Evolutionary conservation across 2,329 filamentous ascomycete genomes (phyloP).

Genomic region (Colletotrichum destructivum): DNA sequence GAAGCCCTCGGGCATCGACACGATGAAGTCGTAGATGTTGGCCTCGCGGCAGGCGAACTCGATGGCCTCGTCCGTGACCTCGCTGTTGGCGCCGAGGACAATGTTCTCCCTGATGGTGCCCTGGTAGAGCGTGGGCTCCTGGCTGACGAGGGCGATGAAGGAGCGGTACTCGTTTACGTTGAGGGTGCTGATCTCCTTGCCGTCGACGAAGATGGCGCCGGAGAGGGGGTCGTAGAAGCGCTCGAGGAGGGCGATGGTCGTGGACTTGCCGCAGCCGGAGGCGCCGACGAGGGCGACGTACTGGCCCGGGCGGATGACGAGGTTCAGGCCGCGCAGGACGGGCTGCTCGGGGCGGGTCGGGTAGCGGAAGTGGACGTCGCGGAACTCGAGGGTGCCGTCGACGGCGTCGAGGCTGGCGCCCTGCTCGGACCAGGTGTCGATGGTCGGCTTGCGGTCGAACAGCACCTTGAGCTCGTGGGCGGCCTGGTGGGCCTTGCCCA

Average conservation of each 20-base stretch:
- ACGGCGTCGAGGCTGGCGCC: constrained; percentile 75
- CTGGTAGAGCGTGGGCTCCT: constrained; percentile 95
- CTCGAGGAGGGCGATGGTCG: constrained; percentile 91
- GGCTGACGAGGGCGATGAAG: constrained; percentile 88
- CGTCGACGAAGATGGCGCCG: constrained; percentile 87
- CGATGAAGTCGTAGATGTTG: constrained; percentile 94
- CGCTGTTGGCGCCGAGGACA: constrained; percentile 78
- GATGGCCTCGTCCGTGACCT: constrained; percentile 80
- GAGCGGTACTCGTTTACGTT: constrained; percentile 90
- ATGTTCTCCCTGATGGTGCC: constrained; percentile 94
- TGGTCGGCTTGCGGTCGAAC: constrained; percentile 85
- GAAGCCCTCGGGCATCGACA: constrained; percentile 88
- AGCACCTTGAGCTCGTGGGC: constrained; percentile 85
- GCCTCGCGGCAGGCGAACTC: constrained; percentile 88
- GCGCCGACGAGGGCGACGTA: constrained; percentile 94
- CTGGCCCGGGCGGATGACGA: constrained; percentile 81
- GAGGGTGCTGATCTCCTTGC: constrained; percentile 82
- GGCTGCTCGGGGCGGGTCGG: constrained; percentile 92
- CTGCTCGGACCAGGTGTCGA: constrained; percentile 84
- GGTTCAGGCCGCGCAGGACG: constrained; percentile 88
- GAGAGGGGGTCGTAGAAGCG: constrained; percentile 93
- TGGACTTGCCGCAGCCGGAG: constrained; percentile 94
- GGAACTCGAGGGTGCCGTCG: constrained; percentile 88
- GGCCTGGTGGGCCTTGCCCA: constrained; percentile 92
- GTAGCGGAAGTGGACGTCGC: constrained; percentile 94